Conservation (phyloP, 1,284 basidiomycete species). For the Ceratobasidium sp. region DNA sequence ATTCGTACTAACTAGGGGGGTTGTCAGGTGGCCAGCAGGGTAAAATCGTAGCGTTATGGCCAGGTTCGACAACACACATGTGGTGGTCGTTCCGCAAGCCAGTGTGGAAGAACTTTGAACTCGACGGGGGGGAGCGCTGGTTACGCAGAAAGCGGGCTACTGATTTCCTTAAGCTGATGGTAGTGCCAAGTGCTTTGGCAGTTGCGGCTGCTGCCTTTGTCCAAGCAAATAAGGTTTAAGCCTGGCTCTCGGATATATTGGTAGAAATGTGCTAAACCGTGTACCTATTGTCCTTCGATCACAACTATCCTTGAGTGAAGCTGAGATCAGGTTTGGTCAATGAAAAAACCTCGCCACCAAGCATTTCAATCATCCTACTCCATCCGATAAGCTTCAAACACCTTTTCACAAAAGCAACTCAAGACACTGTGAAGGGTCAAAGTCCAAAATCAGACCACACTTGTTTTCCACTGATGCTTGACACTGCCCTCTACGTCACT, state of each 20-base stretch:
- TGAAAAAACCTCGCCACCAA: no score
- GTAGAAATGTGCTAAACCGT: neutral
- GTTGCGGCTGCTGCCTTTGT: neutral
- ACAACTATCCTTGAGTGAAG: no score
- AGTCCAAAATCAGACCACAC: no score
- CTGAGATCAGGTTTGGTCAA: no score
- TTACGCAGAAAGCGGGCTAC: neutral
- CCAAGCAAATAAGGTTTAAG: neutral
- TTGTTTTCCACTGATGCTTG: no score
- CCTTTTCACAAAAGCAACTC: no score
- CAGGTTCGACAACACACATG: neutral
- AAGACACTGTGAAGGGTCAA: no score
- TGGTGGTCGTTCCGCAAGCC: constrained; percentile 39
- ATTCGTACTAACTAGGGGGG: neutral
- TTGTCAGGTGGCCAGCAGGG: neutral
- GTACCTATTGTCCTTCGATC: no score
- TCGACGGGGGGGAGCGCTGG: constrained; percentile 2
- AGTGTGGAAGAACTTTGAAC: neutral
- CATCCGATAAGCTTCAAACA: no score
- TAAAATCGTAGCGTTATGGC: constrained; percentile 23
- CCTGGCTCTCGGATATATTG: neutral
- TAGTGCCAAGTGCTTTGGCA: neutral
- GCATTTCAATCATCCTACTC: no score
- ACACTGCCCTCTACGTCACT: no score
- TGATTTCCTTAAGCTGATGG: neutral